Evolutionary conservation across 495 filamentous ascomycete genomes (phyloP).

Genomic region (Penicillium soppii): DNA sequence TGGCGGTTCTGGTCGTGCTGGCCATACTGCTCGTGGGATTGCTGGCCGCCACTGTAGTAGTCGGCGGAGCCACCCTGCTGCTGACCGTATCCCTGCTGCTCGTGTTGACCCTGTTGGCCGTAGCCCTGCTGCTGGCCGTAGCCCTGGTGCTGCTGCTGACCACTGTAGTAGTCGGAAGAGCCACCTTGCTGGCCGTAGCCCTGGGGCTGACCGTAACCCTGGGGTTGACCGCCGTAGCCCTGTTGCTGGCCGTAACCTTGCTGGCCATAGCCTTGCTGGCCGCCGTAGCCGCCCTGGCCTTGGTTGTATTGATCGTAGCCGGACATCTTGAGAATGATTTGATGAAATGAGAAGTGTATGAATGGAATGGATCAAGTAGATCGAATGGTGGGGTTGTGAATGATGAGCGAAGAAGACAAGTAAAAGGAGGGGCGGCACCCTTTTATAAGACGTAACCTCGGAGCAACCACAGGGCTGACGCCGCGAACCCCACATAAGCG

Average conservation of each 20-base stretch:
- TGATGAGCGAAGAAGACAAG: constrained; percentile 14
- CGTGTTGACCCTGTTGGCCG: constrained; percentile 11
- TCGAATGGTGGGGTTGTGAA: constrained; percentile 2
- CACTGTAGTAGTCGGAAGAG: too few relatives aligned
- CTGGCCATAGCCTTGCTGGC: constrained; percentile 24
- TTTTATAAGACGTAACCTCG: constrained; percentile 21
- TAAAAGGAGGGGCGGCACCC: constrained; percentile 12
- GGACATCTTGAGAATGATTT: constrained; percentile 34
- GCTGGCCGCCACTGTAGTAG: constrained; percentile 34
- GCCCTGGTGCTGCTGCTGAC: constrained; percentile 22
- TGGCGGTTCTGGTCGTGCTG: constrained; percentile 27
- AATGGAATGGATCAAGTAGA: constrained; percentile 1
- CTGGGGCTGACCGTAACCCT: constrained; percentile 22
- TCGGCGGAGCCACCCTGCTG: constrained; percentile 24
- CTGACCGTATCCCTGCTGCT: constrained; percentile 25
- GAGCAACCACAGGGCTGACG: constrained; percentile 29
- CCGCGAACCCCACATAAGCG: constrained; percentile 22
- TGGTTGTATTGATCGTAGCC: constrained; percentile 34
- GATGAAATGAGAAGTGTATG: constrained; percentile 5
- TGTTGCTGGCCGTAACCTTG: constrained; percentile 14
- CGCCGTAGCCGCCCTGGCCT: constrained; percentile 35
- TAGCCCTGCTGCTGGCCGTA: constrained; percentile 25
- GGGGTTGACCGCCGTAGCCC: constrained; percentile 25
- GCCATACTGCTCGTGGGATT: constrained; percentile 24
- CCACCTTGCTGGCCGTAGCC: constrained; percentile 28